Percentiles rank a stretch among this genome's conserved stretches.
phyloP scores from a whole-genome alignment of 129 eudicot species.

The carrot (Daucus carota) region DH1_v3.0 NC_030381.2:1888001-1888500 shows the following conservation, averaged over 20 bases:
- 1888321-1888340: slow-evolving; percentile 8
- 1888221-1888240: slow-evolving; percentile 9
- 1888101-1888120: slow-evolving; percentile 60
- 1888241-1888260: slow-evolving; percentile 6
- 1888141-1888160: slow-evolving; percentile 63
- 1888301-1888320: background rate
- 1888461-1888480: slow-evolving; percentile 21
- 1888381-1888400: slow-evolving; percentile 27
- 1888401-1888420: slow-evolving; percentile 52
- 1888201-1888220: slow-evolving; percentile 20
- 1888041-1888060: slow-evolving; percentile 62
- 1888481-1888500: slow-evolving; percentile 31
- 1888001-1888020: slow-evolving; percentile 82
- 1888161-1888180: slow-evolving; percentile 48
- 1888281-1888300: slow-evolving; percentile 8
- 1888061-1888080: slow-evolving; percentile 25
- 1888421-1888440: slow-evolving; percentile 50
- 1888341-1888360: slow-evolving; percentile 17
- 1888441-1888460: slow-evolving; percentile 41
- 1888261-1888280: background rate
- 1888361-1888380: slow-evolving; percentile 20
- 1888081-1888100: slow-evolving; percentile 28
- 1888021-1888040: slow-evolving; percentile 74
- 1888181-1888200: slow-evolving; percentile 41
- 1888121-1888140: slow-evolving; percentile 74